Evolutionary conservation across 441 rosid genomes (phyloP).

Genomic region (Populus tomentosa): DNA sequence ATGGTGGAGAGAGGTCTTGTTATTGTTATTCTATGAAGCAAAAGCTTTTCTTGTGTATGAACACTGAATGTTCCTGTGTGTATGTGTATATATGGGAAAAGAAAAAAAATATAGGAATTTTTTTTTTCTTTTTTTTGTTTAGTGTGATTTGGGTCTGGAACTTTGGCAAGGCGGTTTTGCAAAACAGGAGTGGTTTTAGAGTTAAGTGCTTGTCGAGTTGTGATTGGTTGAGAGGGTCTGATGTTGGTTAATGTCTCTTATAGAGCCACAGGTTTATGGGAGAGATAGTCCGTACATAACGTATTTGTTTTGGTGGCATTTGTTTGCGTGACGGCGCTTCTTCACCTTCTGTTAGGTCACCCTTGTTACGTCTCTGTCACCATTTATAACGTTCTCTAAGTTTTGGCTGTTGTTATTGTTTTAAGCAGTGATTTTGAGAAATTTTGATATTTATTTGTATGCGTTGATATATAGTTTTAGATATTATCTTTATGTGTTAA

Average conservation of each 20-base stretch:
- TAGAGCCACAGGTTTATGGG: conserved; percentile 24
- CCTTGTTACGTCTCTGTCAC: neutral
- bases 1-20: neutral
- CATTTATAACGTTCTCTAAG: neutral
- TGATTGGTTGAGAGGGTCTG: conserved; percentile 16
- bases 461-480: too few species aligned
- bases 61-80: too few species aligned
- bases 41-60: neutral
- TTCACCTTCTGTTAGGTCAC: neutral
- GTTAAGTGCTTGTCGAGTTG: conserved; percentile 25
- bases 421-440: neutral
- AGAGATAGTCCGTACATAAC: conserved; percentile 20
- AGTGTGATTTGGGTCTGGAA: neutral
- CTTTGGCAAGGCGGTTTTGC: neutral
- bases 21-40: conserved; percentile 15
- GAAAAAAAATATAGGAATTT: neutral
- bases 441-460: neutral
- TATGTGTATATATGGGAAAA: neutral
- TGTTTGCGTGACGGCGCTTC: conserved; percentile 16
- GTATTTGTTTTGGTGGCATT: neutral
- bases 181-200: neutral
- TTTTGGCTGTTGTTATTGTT: too few species aligned
- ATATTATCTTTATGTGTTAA: neutral
- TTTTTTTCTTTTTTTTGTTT: neutral
- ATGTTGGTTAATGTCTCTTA: conserved; percentile 13